These are phyloP conservation scores for Tetrapisispora fleetii DNA, from an alignment of 805 yeast species.

Conservation along the genomic window DNA sequence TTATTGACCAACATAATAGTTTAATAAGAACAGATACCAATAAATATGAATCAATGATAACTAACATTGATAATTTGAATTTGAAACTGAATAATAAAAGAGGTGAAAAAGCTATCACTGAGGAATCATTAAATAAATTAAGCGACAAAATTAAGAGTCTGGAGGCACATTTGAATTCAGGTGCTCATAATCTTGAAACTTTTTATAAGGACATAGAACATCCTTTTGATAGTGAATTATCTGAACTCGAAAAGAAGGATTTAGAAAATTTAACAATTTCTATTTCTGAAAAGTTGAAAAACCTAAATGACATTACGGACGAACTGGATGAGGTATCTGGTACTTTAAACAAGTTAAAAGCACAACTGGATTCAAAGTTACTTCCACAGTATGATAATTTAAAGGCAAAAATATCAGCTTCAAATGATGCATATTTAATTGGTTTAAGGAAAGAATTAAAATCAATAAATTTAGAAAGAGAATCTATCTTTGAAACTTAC, in stretches of 20 bases:
- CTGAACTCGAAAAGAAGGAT: conserved; percentile 38
- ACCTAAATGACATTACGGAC: conserved; percentile 29
- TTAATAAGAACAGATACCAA: conserved; percentile 28
- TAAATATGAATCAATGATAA: conserved; percentile 35
- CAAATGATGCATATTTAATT: conserved; percentile 7
- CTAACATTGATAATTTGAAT: conserved; percentile 36
- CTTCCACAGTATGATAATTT: conserved; percentile 42
- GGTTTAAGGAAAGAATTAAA: conserved; percentile 15
- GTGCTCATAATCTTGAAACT: conserved; percentile 33
- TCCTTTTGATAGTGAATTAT: conserved; percentile 44
- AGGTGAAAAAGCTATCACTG: conserved; percentile 33
- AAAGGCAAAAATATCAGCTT: conserved; percentile 12
- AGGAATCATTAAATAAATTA: conserved; percentile 35
- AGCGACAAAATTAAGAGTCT: conserved; percentile 31
- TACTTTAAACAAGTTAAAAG: conserved; percentile 30
- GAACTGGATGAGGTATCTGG: conserved; percentile 16
- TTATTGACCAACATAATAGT: conserved; percentile 42
- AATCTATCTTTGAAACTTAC: conserved; percentile 21
- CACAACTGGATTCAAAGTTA: conserved; percentile 51
- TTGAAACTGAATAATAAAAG: conserved; percentile 34
- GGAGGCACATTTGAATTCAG: conserved; percentile 27
- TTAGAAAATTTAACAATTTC: conserved; percentile 34
- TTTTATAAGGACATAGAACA: conserved; percentile 41
- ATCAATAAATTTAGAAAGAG: conserved; percentile 24
- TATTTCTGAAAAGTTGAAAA: conserved; percentile 38